Base-by-base conservation (phyloP, 805 yeast species). In the Candida piceae region DNA sequence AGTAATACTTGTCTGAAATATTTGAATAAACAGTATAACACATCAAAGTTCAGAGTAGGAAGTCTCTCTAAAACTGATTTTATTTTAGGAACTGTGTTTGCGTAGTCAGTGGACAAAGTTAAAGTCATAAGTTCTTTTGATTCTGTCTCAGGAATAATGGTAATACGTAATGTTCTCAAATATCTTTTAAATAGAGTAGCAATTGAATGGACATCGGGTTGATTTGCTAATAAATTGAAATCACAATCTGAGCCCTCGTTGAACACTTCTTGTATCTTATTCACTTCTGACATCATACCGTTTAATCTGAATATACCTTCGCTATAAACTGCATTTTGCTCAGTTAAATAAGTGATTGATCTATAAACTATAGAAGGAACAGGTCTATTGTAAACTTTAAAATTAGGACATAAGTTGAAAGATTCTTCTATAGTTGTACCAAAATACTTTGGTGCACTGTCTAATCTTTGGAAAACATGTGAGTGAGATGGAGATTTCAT, bases 281-380 rank as follows among this genome's bases (percentile, higher is more conserved):
- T 76, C 27, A 85, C 86, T 35, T 81, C 70, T 1, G 87, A 72
- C 38, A 88, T 83, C 25, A 95, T 85, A 4, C 97, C 97, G 60
- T 89, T 85, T 39, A 88, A 65, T 43, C 98, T 70, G 65, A 93
- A 93, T 3, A 90, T 75, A 9, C 98, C 98, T 52, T 88, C 95
- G 57, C 86, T 93, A 43, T 74, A 74, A n/a, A 80, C 66, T 0
- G 95, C 95, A 16, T 80, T 77, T 18, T 79, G 72, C 26, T 67
- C 70, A 34, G 71, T 69, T 34, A 90, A 66, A 46, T 72, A 84
- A 39, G 76, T 82, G 23, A 89, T 52, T 52, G 96, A 87, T 41
- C 95, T 64, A 49, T 65, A 83, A 13, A 86, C 75, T 7, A 90
- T 78, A 28, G 88, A 77, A 1, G 98, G 97, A 15, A 83, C 69